phyloP scores from a whole-genome alignment of 2,329 filamentous ascomycete species.

The Neonectria ditissima region DNA sequence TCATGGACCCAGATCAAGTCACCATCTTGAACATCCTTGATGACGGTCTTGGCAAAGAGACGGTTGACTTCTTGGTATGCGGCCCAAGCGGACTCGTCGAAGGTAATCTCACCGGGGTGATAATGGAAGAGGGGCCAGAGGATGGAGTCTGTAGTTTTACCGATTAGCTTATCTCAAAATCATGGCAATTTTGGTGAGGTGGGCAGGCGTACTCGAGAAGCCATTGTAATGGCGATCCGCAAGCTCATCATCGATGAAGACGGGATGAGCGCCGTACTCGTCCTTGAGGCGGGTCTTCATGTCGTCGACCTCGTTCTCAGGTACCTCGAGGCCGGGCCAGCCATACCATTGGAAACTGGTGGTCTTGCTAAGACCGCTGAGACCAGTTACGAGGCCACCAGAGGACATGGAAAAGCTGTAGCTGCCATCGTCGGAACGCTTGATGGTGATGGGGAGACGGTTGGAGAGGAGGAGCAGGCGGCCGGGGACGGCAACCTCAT shows the following conservation, averaged over 20 bases:
- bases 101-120: constrained; percentile 97
- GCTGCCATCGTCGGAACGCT: constrained; percentile 88
- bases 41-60: constrained; percentile 89
- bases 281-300: constrained; percentile 85
- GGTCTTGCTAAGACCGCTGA: constrained; percentile 91
- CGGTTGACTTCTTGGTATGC: constrained; percentile 95
- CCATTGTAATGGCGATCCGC: constrained; percentile 98
- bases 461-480: constrained; percentile 90
- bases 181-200: background rate
- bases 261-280: constrained; percentile 88
- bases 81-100: constrained; percentile 93
- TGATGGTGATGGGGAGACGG: constrained; percentile 95
- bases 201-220: constrained; percentile 82
- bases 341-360: constrained; percentile 99
- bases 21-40: constrained; percentile 88
- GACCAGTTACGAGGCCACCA: constrained; percentile 91
- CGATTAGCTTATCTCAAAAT: constrained; percentile 16
- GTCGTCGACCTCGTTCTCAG: constrained; percentile 80
- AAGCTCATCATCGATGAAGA: constrained; percentile 93
- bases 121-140: constrained; percentile 99
- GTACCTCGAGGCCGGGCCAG: constrained; percentile 94
- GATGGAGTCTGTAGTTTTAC: constrained; percentile 78
- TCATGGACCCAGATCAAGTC: constrained; percentile 99
- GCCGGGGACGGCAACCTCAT: constrained; percentile 53
- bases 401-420: constrained; percentile 98